These are phyloP conservation scores for Kodamaea sp. DNA, from an alignment of 1,139 yeast genomes.

Conservation along the genomic window DNA sequence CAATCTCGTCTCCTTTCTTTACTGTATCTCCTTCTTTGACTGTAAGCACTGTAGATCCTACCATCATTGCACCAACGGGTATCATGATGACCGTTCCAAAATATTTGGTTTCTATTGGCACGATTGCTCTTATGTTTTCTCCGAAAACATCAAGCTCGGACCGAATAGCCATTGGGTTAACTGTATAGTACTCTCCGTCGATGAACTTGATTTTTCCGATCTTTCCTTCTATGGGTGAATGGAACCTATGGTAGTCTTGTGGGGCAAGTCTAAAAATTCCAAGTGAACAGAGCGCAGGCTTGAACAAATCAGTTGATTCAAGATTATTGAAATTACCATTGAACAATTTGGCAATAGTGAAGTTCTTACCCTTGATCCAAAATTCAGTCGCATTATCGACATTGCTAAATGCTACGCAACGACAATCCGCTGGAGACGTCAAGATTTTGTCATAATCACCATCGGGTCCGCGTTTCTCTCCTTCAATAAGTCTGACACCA, in stretches of 20 bases:
- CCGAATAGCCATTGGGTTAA: conserved; percentile 95
- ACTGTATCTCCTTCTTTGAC: conserved; percentile 62
- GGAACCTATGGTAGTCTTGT: conserved; percentile 95
- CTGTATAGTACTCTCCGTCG: conserved; percentile 92
- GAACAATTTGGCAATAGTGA: conserved; percentile 65
- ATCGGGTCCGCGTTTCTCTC: conserved; percentile 16
- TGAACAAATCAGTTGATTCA: conserved; percentile 43
- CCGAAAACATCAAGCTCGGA: conserved; percentile 90
- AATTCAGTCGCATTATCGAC: conserved; percentile 67
- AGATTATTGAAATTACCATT: conserved; percentile 56
- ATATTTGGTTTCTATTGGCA: conserved; percentile 70
- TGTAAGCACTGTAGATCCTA: conserved; percentile 81
- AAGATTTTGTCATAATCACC: conserved; percentile 48
- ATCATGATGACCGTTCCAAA: conserved; percentile 80
- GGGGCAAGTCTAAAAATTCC: conserved; percentile 91
- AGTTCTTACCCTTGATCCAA: conserved; percentile 89
- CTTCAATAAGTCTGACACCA: conserved; percentile 70
- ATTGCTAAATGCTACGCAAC: conserved; percentile 70
- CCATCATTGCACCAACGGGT: conserved; percentile 99
- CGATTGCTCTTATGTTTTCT: conserved; percentile 77
- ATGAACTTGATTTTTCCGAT: conserved; percentile 67
- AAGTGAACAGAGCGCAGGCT: conserved; percentile 52
- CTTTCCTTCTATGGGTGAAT: conserved; percentile 77
- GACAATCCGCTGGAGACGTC: conserved; percentile 86
- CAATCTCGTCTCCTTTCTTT: conserved; percentile 77